Percentiles rank a stretch among this genome's conserved stretches.
Conservation (phyloP, 163 green algal genomes). For the Coccomyxa subellipsoidea region DNA sequence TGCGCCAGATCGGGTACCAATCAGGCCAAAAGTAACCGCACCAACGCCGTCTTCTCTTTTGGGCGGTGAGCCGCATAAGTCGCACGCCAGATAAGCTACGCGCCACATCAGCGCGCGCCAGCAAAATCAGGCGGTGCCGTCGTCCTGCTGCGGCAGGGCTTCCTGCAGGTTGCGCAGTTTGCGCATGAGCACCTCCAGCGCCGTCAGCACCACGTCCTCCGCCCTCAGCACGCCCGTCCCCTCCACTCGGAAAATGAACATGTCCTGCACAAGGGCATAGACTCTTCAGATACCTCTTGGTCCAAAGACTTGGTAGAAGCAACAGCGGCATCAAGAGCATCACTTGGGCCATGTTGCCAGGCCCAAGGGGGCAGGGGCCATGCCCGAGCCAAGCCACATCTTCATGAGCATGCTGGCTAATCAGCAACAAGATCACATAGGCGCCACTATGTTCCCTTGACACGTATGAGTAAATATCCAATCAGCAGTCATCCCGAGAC, state of each 20-base stretch:
- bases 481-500: too few species aligned
- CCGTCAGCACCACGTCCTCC: slow-evolving; percentile 6
- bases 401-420: not conserved
- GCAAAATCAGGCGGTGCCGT: too few species aligned
- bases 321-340: not conserved
- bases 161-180: slow-evolving; percentile 7
- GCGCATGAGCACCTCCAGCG: not conserved
- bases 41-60: too few species aligned
- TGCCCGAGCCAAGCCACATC: not conserved
- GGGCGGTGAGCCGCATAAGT: too few species aligned
- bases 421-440: too few species aligned
- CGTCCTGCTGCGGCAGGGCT: not conserved
- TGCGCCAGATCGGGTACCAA: too few species aligned
- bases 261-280: slow-evolving; percentile 53
- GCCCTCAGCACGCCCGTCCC: slow-evolving; percentile 80
- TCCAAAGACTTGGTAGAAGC: not conserved
- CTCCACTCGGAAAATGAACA: slow-evolving; percentile 95
- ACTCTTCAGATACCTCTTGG: not conserved
- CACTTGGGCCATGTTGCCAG: not conserved
- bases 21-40: too few species aligned
- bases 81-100: too few species aligned
- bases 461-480: too few species aligned
- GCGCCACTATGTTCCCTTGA: too few species aligned
- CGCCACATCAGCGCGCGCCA: too few species aligned
- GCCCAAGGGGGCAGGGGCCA: not conserved